Evolutionary conservation across 257 asterid genomes (phyloP).

Genomic region (Solanum dulcamara): DNA sequence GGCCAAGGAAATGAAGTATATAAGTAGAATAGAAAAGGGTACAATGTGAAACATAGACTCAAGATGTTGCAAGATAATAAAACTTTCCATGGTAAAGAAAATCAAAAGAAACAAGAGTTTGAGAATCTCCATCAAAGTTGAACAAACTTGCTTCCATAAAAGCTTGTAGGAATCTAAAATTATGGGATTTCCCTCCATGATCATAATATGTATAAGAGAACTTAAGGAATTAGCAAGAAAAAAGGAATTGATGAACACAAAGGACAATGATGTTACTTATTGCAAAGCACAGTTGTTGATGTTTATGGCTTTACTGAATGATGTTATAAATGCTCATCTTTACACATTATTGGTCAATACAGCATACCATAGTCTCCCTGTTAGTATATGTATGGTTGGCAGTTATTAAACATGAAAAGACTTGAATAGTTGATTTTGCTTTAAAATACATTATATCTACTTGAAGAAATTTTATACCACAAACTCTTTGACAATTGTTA

Average conservation of each 20-base stretch:
- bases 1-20: constrained; percentile 9
- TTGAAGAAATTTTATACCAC: not conserved
- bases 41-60: constrained; percentile 18
- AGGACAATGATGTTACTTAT: not conserved
- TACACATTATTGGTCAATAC: not conserved
- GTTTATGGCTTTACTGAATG: not conserved
- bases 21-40: constrained; percentile 1
- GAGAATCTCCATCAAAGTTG: too few relatives aligned
- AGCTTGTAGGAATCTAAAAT: not conserved
- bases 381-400: not conserved
- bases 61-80: constrained; percentile 18
- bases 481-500: not conserved
- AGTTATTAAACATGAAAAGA: not conserved
- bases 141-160: constrained; percentile 12
- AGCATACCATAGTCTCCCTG: not conserved
- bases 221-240: too few relatives aligned
- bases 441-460: not conserved
- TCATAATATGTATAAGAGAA: too few relatives aligned
- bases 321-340: not conserved
- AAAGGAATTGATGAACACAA: not conserved
- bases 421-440: not conserved
- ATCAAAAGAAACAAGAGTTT: too few relatives aligned
- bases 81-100: constrained; percentile 22
- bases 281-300: not conserved
- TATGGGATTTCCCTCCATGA: not conserved